A percentile compares a stretch with the other conserved stretches of the same genome.
Evolutionary conservation across 192 early-diverging fungal genomes (phyloP).

Genomic region (Coemansia sp.): DNA sequence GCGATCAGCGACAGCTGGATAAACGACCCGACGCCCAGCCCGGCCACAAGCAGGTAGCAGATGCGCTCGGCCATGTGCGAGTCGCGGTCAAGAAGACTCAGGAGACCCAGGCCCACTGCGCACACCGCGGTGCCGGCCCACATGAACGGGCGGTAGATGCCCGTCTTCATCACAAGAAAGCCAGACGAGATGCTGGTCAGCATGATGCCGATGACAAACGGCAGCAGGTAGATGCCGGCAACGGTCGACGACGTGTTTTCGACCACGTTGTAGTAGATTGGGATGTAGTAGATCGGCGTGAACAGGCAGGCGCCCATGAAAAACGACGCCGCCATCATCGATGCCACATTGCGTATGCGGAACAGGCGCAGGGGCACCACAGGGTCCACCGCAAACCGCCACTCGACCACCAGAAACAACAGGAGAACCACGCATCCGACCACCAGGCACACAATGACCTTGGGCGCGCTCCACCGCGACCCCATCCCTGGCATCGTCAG

Average conservation of each 20-base stretch:
- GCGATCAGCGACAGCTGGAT: slow-evolving; percentile 76
- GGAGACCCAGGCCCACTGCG: slow-evolving; percentile 65
- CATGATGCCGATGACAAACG: slow-evolving; percentile 61
- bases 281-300: slow-evolving; percentile 65
- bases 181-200: slow-evolving; percentile 69
- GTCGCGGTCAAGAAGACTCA: slow-evolving; percentile 57
- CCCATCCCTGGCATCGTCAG: slow-evolving; percentile 71
- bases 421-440: slow-evolving; percentile 55
- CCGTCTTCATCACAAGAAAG: slow-evolving; percentile 61
- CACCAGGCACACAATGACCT: slow-evolving; percentile 62
- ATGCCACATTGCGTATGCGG: slow-evolving; percentile 57
- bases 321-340: slow-evolving; percentile 60
- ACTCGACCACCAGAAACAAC: slow-evolving; percentile 57
- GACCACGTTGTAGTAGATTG: slow-evolving; percentile 68
- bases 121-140: slow-evolving; percentile 70
- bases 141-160: slow-evolving; percentile 70
- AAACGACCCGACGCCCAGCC: slow-evolving; percentile 73
- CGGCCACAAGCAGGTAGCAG: slow-evolving; percentile 71
- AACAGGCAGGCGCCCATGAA: slow-evolving; percentile 66
- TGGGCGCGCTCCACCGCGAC: slow-evolving; percentile 67
- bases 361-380: slow-evolving; percentile 71
- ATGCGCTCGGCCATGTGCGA: slow-evolving; percentile 59
- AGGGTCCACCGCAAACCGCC: slow-evolving; percentile 61
- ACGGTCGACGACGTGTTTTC: slow-evolving; percentile 62
- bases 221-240: slow-evolving; percentile 60